These are phyloP conservation scores for Astrothelium subdiscretum DNA, from an alignment of 495 filamentous ascomycete species.

Conservation along the genomic window DNA sequence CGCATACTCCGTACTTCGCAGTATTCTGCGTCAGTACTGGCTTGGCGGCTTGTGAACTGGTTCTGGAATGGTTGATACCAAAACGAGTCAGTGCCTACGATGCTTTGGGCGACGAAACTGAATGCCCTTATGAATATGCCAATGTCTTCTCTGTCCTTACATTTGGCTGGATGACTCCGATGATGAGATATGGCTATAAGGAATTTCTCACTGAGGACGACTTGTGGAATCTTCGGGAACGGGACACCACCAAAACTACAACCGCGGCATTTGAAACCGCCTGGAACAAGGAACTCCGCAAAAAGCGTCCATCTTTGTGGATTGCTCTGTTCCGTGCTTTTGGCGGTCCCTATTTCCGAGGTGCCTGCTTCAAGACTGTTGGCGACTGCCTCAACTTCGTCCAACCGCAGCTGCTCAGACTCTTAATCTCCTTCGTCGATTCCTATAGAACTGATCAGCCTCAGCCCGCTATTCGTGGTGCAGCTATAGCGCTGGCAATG, in stretches of 20 bases:
- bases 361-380: slow-evolving; percentile 68
- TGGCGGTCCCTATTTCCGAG: slow-evolving; percentile 68
- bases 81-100: slow-evolving; percentile 78
- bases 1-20: slow-evolving; percentile 63
- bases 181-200: slow-evolving; percentile 94
- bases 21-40: slow-evolving; percentile 64
- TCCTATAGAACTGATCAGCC: slow-evolving; percentile 56
- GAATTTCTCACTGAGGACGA: slow-evolving; percentile 91
- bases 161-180: slow-evolving; percentile 96
- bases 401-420: slow-evolving; percentile 81
- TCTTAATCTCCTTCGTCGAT: slow-evolving; percentile 74
- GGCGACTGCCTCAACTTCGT: slow-evolving; percentile 78
- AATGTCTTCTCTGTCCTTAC: slow-evolving; percentile 89
- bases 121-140: slow-evolving; percentile 91
- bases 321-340: slow-evolving; percentile 78
- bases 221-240: slow-evolving; percentile 79
- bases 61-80: slow-evolving; percentile 81
- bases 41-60: slow-evolving; percentile 62
- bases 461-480: slow-evolving; percentile 70
- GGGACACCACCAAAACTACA: slow-evolving; percentile 65
- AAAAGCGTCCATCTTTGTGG: slow-evolving; percentile 78
- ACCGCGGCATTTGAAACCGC: slow-evolving; percentile 53
- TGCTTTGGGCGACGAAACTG: slow-evolving; percentile 72
- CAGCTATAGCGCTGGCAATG: slow-evolving; percentile 85
- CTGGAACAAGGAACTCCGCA: slow-evolving; percentile 67